Evolutionary conservation across 495 filamentous ascomycete species (phyloP).

Genomic region (Apiosordaria backusii): DNA sequence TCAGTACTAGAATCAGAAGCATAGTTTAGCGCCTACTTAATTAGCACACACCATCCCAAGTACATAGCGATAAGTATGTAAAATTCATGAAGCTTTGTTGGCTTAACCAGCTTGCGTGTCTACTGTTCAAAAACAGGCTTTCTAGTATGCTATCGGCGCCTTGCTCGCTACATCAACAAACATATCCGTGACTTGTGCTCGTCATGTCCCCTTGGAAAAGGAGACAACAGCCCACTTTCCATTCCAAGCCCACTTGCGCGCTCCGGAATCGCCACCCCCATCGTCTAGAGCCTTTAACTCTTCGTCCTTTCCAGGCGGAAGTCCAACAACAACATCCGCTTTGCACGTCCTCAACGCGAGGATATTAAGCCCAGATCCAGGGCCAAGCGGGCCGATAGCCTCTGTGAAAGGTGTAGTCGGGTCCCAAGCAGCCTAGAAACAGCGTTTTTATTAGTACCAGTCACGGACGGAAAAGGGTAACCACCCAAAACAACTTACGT

Average conservation of each 20-base stretch:
- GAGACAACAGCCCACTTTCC: conserved; percentile 96
- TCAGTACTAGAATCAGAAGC: neutral
- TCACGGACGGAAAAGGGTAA: neutral
- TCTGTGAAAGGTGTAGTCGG: conserved; percentile 79
- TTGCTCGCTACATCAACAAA: neutral
- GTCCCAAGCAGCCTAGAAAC: conserved; percentile 69
- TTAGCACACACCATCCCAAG: no score
- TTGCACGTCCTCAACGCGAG: conserved; percentile 91
- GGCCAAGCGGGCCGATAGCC: conserved; percentile 84
- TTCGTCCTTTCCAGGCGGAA: conserved; percentile 78
- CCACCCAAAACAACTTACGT: conserved; percentile 55
- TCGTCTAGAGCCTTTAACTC: conserved; percentile 62
- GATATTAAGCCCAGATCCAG: conserved; percentile 72
- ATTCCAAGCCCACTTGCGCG: conserved; percentile 92
- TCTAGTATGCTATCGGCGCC: neutral
- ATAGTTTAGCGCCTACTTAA: no score
- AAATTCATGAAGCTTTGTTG: no score
- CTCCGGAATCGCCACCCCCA: conserved; percentile 64
- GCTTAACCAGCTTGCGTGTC: neutral
- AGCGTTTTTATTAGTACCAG: neutral
- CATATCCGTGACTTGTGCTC: neutral
- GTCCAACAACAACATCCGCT: conserved; percentile 89
- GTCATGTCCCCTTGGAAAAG: conserved; percentile 55
- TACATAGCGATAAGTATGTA: no score
- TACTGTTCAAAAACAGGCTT: neutral